These are phyloP conservation scores for Aspergillus taichungensis DNA, from an alignment of 495 filamentous ascomycete genomes.

Conservation along the genomic window DNA sequence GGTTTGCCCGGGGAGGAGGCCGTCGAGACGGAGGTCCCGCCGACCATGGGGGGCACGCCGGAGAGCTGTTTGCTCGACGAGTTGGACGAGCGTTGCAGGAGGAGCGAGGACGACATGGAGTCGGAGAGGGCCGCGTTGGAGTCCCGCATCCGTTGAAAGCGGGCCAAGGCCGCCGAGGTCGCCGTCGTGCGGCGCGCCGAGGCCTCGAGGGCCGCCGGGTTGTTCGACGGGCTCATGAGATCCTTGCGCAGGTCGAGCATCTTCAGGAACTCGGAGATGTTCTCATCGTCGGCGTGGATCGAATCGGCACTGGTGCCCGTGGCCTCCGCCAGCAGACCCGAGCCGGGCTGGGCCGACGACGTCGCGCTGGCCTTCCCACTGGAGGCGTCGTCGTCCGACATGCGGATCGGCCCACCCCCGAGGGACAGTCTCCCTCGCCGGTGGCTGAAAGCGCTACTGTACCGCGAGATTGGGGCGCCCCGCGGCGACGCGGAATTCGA, in stretches of 20 bases:
- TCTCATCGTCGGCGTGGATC: conserved; percentile 77
- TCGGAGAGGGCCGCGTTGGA: conserved; percentile 79
- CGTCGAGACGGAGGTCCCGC: conserved; percentile 70
- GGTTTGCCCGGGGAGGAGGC: conserved; percentile 88
- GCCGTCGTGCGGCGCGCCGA: conserved; percentile 49
- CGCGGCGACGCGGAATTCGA: conserved; percentile 64
- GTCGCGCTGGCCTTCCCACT: conserved; percentile 80
- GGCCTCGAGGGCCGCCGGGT: conserved; percentile 46
- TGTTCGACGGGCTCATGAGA: conserved; percentile 57
- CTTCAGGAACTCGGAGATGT: conserved; percentile 87
- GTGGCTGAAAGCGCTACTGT: conserved; percentile 83
- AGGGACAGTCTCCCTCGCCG: conserved; percentile 68
- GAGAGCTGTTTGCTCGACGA: conserved; percentile 79
- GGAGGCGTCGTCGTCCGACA: conserved; percentile 77
- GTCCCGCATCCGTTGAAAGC: conserved; percentile 78
- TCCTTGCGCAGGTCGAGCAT: conserved; percentile 75
- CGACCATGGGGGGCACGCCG: conserved; percentile 76
- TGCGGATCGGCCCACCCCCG: conserved; percentile 48
- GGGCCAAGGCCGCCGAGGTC: conserved; percentile 55
- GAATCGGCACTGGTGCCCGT: conserved; percentile 68
- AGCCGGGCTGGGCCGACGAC: conserved; percentile 82
- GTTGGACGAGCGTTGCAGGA: conserved; percentile 71
- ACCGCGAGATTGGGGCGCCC: conserved; percentile 59
- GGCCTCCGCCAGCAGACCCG: conserved; percentile 69
- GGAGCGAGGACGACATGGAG: conserved; percentile 75